Base-by-base conservation (phyloP, 805 yeast species). In the Starmerella bombi region DNA sequence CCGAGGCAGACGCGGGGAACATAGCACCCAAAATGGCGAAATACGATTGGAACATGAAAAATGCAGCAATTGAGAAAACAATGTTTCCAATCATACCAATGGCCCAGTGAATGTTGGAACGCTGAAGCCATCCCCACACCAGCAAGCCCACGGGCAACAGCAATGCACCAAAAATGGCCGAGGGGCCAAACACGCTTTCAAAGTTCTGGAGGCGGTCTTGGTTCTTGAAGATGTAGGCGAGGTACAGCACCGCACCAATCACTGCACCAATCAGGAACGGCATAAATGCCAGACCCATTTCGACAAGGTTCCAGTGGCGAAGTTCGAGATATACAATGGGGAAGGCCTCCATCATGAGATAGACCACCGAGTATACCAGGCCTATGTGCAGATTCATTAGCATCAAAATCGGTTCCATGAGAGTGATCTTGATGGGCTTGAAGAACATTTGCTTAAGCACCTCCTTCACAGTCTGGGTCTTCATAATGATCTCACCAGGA, bases 261-360 rank as follows among this genome's bases (percentile, higher is more conserved):
- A 55, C 17, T 27, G 65, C 59, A 27, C 81, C 80, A 27, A 70
- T 61, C 37, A 65, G 50, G 29, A 69, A 56, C 14, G 72, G 62
- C 31, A 71, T 34, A 55, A 64, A 76, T 1, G 76, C 57, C 3
- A 63, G 56, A 16, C 78, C 75, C 23, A 56, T 45, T 39, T 69
- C 72, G 25, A 72, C 62, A 19, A 63, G 50, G 3, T 71, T 64
- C 56, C 75, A 75, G 25, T 62, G 52, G 47, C 71, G 63, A 18
- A 62, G 51, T 2, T 63, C 69, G 7, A 45, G 41, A 45, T 68
- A 76, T 2, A 71, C 74, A 28, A 74, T 60, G 8, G 82, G 81
- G 58, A 72, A 72, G 4, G 73, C 74, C 56, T 76, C 80, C 50
- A 75, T 72, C 63, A 71, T 75, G 18, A 73, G 54, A 54, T 72